Evolutionary conservation across 192 early-diverging fungal genomes (phyloP), one percentile per base, ranked within the genome.

Genomic region (Linnemannia hyalina): DNA sequence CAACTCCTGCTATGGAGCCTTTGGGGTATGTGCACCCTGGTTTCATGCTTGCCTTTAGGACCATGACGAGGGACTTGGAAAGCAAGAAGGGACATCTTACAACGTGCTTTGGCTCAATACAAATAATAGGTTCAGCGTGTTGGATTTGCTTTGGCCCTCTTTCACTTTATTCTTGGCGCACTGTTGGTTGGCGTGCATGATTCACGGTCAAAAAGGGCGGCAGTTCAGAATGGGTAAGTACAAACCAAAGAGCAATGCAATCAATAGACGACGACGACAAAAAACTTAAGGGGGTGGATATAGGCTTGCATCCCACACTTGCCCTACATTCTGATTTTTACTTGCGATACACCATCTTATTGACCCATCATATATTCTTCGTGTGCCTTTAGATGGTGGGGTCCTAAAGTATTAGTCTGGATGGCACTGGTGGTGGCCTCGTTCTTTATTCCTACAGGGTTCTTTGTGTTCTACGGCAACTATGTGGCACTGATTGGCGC

Each of bases 381-480:
- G 4, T 18, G 2, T 54, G 38, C n/a, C 32, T 68, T 10, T 82
- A 90, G 90, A 23, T 89, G 92, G 92, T 95, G 95, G 95, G 88
- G 91, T 16, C 88, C 89, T 11, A 95, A 95, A 79, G 78, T 94
- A 70, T 15, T 94, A 1, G 90, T 90, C 4, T 97, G 96, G 95
- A 80, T 94, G 5, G 87, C 89, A 20, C 87, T 97, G 42, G 91
- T 94, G n/a, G 91, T 96, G 7, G 80, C 95, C n/a, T 91, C 94
- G 42, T 98, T 98, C 89, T 96, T 98, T 76, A 97, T 99, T 81
- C 96, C 97, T 20, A 97, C 95, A 87, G 94, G 91, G 38, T 96
- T 97, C 88, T 96, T 98, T 82, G 93, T 97, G 85, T 93, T 95
- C 47, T 97, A 96, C 90, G 94, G 95, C 35, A 91, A 93, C 73